Percentiles rank a stretch among this genome's conserved stretches.
Evolutionary conservation across 768 basidiomycete species (phyloP).

Genomic region (Clathrus columnatus): DNA sequence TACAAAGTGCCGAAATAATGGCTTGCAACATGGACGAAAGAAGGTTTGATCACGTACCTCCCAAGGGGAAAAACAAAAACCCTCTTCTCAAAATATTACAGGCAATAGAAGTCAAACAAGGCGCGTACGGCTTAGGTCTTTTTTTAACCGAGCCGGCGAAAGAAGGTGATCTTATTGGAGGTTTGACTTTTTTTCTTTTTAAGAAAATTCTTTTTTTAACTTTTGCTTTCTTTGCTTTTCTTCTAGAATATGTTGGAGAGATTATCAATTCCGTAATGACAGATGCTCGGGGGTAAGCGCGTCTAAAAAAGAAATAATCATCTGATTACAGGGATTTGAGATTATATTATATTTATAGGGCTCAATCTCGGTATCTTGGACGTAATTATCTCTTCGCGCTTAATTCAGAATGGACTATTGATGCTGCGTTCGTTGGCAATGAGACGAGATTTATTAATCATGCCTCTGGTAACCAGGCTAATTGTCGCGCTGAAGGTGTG

Average conservation of each 20-base stretch:
- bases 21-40: slow-evolving; percentile 34
- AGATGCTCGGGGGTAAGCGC: slow-evolving; percentile 1
- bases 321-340: no score
- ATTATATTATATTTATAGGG: background rate
- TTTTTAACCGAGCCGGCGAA: slow-evolving; percentile 38
- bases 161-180: slow-evolving; percentile 40
- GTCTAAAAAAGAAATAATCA: no score
- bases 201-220: background rate
- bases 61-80: no score
- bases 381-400: slow-evolving; percentile 59
- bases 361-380: slow-evolving; percentile 27
- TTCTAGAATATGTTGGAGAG: slow-evolving; percentile 61
- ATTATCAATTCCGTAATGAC: slow-evolving; percentile 17
- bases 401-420: slow-evolving; percentile 39
- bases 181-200: slow-evolving; percentile 20
- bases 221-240: background rate
- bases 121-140: slow-evolving; percentile 45
- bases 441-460: slow-evolving; percentile 67
- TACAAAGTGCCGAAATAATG: slow-evolving; percentile 37
- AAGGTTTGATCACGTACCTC: slow-evolving; percentile 32
- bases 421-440: slow-evolving; percentile 50
- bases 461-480: slow-evolving; percentile 24
- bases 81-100: no score
- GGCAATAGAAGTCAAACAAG: slow-evolving; percentile 35
- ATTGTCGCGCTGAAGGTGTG: slow-evolving; percentile 41